Evolutionary conservation across 2,329 filamentous ascomycete genomes (phyloP), one percentile per base, ranked within the genome.

Genomic region (Phaeomoniella chlamydospora): DNA sequence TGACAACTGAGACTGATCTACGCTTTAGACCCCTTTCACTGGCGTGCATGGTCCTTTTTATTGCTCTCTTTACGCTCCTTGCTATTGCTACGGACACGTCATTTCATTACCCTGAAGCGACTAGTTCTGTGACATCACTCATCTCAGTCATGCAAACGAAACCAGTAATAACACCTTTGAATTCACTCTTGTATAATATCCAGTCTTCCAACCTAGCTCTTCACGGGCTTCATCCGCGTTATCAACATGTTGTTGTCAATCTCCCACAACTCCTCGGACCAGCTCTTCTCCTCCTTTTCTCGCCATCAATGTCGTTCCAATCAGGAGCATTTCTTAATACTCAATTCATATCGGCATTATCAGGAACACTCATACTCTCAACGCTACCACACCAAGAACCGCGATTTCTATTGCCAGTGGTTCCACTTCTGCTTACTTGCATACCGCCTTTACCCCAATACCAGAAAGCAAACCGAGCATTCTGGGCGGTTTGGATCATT

Each of bases 81-180:
- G 88, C 86, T 29, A 72, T 94, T 46, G 72, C 74, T 38, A 68
- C 85, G 38, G 90, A 98, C 57, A 96, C 88, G 3, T 70, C 75
- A 32, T 94, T 92, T 55, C 94, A 94, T 54, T 54, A 48, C 16
- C 39, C 53, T 51, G 57, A 44, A 42, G 57, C 49, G 3, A 49
- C 55, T 10, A 45, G 45, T 11, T 57, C 58, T 13, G 38, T 60
- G 29, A 34, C 49, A n/a, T 49, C 56, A n/a, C 46, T 53, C 26
- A 42, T 64, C 64, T 70, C 32, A 53, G 67, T 39, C 41, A 58
- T 88, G 18, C 61, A 80, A 45, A 58, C 59, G 17, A 64, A 70
- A 37, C 82, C 82, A 1, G 69, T 81, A 34, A 74, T 88, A 43
- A 84, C 82, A 4, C 81, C 81, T 6, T 62, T 84, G 38, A 87